Conservation (phyloP, 2,329 filamentous ascomycete species). For the Orbilia blumenaviensis region DNA sequence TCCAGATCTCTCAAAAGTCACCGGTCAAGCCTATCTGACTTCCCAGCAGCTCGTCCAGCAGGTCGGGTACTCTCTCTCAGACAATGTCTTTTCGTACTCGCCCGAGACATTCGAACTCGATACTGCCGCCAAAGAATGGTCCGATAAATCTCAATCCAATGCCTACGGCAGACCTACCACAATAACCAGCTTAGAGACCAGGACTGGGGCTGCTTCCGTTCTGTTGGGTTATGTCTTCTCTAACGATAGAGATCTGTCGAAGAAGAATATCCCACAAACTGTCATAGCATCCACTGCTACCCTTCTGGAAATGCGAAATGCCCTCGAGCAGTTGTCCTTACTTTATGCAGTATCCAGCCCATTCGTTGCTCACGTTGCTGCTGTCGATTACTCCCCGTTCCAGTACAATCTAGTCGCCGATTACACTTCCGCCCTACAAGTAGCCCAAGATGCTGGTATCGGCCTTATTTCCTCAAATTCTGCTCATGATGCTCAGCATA, state of each 20-base stretch:
- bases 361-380: constrained; percentile 89
- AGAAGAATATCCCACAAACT: constrained; percentile 89
- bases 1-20: constrained; percentile 65
- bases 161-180: constrained; percentile 69
- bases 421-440: constrained; percentile 79
- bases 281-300: constrained; percentile 86
- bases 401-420: constrained; percentile 81
- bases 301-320: constrained; percentile 79
- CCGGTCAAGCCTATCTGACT: constrained; percentile 89
- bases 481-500: constrained; percentile 92
- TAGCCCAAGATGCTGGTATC: constrained; percentile 89
- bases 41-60: constrained; percentile 95
- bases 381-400: constrained; percentile 79
- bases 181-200: constrained; percentile 83
- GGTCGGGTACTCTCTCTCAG: constrained; percentile 90
- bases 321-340: constrained; percentile 88
- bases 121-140: constrained; percentile 81
- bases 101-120: constrained; percentile 93
- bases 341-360: constrained; percentile 92
- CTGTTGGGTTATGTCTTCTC: constrained; percentile 98
- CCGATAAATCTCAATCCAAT: constrained; percentile 75
- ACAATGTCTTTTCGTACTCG: constrained; percentile 90
- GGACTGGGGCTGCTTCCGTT: constrained; percentile 86
- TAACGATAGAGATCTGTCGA: constrained; percentile 90
- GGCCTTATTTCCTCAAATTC: constrained; percentile 86